phyloP scores from a whole-genome alignment of 352 stramenopile species.

The Phytophthora citricola region DNA sequence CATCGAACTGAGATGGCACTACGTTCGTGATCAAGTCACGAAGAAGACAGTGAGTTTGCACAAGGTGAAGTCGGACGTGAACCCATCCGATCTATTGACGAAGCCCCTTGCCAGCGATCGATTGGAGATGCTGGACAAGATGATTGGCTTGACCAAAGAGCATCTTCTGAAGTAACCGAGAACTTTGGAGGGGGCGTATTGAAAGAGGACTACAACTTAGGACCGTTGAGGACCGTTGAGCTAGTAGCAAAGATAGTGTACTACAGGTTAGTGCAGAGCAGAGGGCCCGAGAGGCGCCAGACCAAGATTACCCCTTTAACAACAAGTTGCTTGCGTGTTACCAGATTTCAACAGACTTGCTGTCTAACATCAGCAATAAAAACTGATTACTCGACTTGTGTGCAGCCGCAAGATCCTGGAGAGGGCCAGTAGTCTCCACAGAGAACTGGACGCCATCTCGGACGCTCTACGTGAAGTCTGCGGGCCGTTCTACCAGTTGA shows the following conservation, averaged over 20 bases:
- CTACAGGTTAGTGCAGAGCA: too few relatives aligned
- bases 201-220: too few relatives aligned
- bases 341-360: not conserved
- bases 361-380: not conserved
- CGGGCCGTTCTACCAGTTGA: not conserved
- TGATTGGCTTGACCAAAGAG: conserved; percentile 3
- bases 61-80: conserved; percentile 13
- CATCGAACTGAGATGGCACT: conserved; percentile 25
- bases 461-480: not conserved
- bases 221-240: too few relatives aligned
- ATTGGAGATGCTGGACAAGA: conserved; percentile 5
- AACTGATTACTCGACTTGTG: conserved; percentile 21
- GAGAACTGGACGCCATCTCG: conserved; percentile 11
- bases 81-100: conserved; percentile 13
- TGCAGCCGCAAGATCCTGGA: conserved; percentile 25
- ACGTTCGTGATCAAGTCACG: conserved; percentile 16
- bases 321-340: too few relatives aligned
- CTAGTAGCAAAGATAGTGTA: too few relatives aligned
- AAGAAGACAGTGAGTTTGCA: conserved; percentile 3
- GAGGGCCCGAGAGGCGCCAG: too few relatives aligned
- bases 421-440: conserved; percentile 13
- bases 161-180: conserved; percentile 8
- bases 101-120: conserved; percentile 14
- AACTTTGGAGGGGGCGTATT: not conserved
- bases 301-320: too few relatives aligned